A percentile compares a stretch with the other conserved stretches of the same genome.
Conservation (phyloP, 2,329 filamentous ascomycete species). For the Lecanicillium sp. region DNA sequence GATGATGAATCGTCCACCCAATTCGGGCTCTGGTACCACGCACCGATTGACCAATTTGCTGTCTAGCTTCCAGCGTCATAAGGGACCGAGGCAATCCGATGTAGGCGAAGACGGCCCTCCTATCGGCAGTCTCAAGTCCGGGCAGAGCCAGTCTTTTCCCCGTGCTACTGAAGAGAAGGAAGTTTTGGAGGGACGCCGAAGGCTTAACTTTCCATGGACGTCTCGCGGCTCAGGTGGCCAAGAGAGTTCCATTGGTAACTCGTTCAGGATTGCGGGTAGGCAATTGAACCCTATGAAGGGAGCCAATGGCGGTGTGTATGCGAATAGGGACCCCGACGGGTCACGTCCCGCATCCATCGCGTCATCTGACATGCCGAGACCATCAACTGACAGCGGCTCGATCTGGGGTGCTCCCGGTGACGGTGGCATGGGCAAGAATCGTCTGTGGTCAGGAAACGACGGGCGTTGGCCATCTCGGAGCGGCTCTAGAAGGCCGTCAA, state of each 20-base stretch:
- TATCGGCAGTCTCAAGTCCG: constrained; percentile 60
- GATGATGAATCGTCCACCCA: constrained; percentile 30
- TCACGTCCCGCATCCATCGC: constrained; percentile 63
- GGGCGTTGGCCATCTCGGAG: constrained; percentile 51
- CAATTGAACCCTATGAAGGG: constrained; percentile 42
- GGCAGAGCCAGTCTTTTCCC: constrained; percentile 74
- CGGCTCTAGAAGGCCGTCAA: constrained; percentile 72
- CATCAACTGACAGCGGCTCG: constrained; percentile 70
- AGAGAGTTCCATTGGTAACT: constrained; percentile 26
- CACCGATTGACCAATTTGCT: constrained; percentile 43
- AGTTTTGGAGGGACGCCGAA: constrained; percentile 42
- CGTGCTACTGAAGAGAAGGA: constrained; percentile 50
- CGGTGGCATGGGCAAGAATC: constrained; percentile 40
- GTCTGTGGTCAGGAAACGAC: constrained; percentile 59
- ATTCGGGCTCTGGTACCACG: constrained; percentile 20
- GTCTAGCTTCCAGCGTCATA: constrained; percentile 54
- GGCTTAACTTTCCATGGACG: constrained; percentile 56
- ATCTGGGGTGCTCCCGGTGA: constrained; percentile 59
- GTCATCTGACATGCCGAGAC: constrained; percentile 64
- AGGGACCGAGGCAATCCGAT: constrained; percentile 49
- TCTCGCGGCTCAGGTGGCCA: constrained; percentile 43
- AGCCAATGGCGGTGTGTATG: constrained; percentile 38
- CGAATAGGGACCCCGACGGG: constrained; percentile 49
- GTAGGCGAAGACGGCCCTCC: constrained; percentile 40
- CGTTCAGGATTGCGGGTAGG: constrained; percentile 31